Evolutionary conservation across 1,139 yeast species (phyloP).

Genomic region (Lodderomyces orthopsilosis): DNA sequence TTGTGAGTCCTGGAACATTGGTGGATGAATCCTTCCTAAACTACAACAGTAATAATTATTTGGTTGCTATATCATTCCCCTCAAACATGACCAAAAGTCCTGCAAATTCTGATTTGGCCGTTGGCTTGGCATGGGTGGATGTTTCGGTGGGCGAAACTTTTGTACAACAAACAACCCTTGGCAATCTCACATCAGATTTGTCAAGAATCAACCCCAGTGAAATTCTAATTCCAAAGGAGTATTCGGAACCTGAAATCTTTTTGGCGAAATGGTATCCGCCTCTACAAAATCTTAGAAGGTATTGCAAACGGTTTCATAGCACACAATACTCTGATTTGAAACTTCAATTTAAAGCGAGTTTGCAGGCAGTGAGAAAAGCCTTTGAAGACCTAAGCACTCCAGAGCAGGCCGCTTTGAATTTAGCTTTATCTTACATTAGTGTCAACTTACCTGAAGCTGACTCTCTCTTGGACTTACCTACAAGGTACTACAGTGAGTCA

Average conservation of each 20-base stretch:
- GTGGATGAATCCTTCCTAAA: constrained; percentile 84
- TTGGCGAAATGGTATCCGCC: constrained; percentile 57
- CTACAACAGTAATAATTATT: constrained; percentile 65
- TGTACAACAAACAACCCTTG: constrained; percentile 59
- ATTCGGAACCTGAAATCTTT: constrained; percentile 29
- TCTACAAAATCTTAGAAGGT: constrained; percentile 58
- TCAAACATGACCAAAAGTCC: constrained; percentile 39
- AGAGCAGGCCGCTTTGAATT: constrained; percentile 45
- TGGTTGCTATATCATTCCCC: constrained; percentile 65
- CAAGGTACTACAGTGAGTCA: constrained; percentile 40
- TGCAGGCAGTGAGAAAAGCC: constrained; percentile 52
- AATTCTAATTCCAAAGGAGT: constrained; percentile 44
- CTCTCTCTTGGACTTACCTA: constrained; percentile 38
- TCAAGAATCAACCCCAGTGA: constrained; percentile 70
- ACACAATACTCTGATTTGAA: constrained; percentile 31
- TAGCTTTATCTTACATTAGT: constrained; percentile 39
- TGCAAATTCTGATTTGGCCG: constrained; percentile 41
- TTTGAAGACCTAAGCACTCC: constrained; percentile 52
- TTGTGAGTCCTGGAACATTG: constrained; percentile 90
- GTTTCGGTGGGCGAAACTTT: constrained; percentile 77
- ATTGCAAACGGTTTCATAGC: constrained; percentile 55
- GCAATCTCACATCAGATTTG: constrained; percentile 56
- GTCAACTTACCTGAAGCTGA: constrained; percentile 42
- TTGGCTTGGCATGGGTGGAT: constrained; percentile 90
- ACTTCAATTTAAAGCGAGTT: constrained; percentile 41